Evolutionary conservation across 192 early-diverging fungal species (phyloP), one percentile per base, ranked within the genome.

Genomic region (Linnemannia zychae): DNA sequence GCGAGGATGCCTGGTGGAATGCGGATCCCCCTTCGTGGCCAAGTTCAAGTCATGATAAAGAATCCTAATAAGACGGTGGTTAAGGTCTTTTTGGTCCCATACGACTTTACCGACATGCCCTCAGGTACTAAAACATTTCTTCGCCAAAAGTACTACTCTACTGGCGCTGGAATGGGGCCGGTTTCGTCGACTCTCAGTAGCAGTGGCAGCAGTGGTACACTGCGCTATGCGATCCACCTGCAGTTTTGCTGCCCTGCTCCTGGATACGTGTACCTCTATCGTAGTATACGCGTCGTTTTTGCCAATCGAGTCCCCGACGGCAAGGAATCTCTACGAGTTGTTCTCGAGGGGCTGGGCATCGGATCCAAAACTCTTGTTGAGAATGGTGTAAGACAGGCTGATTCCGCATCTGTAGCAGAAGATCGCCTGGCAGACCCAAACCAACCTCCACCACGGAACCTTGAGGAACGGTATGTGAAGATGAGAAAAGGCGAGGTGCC

Each of bases 1-100:
- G 84, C 87, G 65, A 75, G 74, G 28, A 81, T 87, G 67, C 81
- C 81, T 13, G 91, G 83, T 22, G 93, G 93, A 0, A 96, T 95
- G 87, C 80, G 95, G 33, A 74, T 97, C 7, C 96, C 96, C 28
- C 78, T 86, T 2, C 89, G 92, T 71, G 96, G 96, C 7, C 96
- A 96, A 72, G 75, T 97, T 17, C 95, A 96, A 73, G 92, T 97
- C 65, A 90, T 96, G 57, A 95, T 97, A 78, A 95, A 96, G 78
- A 97, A 97, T 74, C 92, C 92, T 0, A 90, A 91, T 79, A 90
- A 91, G 52, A 95, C 95, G 0, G 94, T 92, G 0, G 92, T 96
- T 70, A 96, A 97, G 77, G 80, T 96, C 0, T 97, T 95, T 67
- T 77, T 96, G 28, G 77, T 97, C 0, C 95, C 94, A 3, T 97